Evolutionary conservation across 139 green algal genomes (phyloP).

Genomic region (Picochlorum sp.): DNA sequence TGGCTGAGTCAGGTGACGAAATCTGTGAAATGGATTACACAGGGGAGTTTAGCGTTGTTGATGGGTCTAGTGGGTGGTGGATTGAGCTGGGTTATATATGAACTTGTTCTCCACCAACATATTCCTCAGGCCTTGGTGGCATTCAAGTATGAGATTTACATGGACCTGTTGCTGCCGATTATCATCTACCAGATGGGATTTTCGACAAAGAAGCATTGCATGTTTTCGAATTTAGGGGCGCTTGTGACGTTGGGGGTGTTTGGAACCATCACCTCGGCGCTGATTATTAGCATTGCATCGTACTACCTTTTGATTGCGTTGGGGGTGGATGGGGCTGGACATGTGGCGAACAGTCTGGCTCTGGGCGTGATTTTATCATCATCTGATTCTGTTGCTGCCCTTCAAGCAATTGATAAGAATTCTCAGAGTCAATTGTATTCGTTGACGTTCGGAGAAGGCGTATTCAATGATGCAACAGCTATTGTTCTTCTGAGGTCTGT

Average conservation of each 20-base stretch:
- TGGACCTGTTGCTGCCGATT: slow-evolving; percentile 61
- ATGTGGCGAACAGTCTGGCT: slow-evolving; percentile 46
- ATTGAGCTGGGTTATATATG: slow-evolving; percentile 22
- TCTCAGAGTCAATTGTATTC: slow-evolving; percentile 65
- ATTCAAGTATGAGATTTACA: slow-evolving; percentile 47
- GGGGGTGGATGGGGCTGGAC: not conserved
- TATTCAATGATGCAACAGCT: slow-evolving; percentile 85
- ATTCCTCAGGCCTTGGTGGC: slow-evolving; percentile 41
- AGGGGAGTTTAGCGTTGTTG: slow-evolving; percentile 31
- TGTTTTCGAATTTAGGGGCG: slow-evolving; percentile 63
- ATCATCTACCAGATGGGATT: slow-evolving; percentile 81
- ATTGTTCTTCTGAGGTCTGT: slow-evolving; percentile 80
- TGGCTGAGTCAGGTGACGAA: slow-evolving; percentile 1
- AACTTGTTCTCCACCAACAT: slow-evolving; percentile 32
- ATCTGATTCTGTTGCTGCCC: slow-evolving; percentile 78
- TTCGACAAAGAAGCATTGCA: slow-evolving; percentile 74
- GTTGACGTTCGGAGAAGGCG: slow-evolving; percentile 86
- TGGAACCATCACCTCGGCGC: slow-evolving; percentile 48
- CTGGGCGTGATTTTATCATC: slow-evolving; percentile 82
- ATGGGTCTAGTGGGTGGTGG: slow-evolving; percentile 26
- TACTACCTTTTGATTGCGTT: not conserved
- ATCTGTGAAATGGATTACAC: slow-evolving; percentile 12
- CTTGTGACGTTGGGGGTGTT: slow-evolving; percentile 56
- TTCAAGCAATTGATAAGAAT: slow-evolving; percentile 62
- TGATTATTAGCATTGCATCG: not conserved